Conservation (phyloP, 495 filamentous ascomycete species). For the Parathielavia appendiculata region DNA sequence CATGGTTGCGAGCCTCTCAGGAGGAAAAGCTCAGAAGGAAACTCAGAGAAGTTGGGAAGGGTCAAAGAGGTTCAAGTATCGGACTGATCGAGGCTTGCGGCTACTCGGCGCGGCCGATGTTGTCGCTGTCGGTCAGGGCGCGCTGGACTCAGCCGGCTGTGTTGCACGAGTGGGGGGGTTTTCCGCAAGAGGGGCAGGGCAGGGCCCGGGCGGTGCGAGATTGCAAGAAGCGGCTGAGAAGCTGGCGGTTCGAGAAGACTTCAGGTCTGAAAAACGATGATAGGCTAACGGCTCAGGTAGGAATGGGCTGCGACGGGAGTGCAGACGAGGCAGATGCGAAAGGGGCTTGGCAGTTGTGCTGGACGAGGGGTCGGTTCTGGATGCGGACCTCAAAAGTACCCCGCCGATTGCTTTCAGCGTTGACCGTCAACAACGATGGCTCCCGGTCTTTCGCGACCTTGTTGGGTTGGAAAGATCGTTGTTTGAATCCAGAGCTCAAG, state of each 20-base stretch:
- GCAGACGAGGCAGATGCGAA: slow-evolving; percentile 12
- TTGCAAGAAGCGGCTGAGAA: slow-evolving; percentile 26
- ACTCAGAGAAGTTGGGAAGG: not conserved
- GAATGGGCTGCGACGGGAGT: slow-evolving; percentile 25
- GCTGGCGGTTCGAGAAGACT: slow-evolving; percentile 12
- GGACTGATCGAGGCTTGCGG: not conserved
- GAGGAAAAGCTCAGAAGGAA: slow-evolving; percentile 13
- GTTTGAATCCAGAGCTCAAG: too few relatives aligned
- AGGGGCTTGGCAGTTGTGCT: slow-evolving; percentile 30
- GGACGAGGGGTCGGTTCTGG: slow-evolving; percentile 13
- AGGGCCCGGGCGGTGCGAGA: slow-evolving; percentile 15
- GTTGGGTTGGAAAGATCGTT: too few relatives aligned
- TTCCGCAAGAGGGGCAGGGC: slow-evolving; percentile 7
- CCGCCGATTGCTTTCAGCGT: slow-evolving; percentile 9
- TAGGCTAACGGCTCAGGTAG: slow-evolving; percentile 6
- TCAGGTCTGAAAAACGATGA: not conserved
- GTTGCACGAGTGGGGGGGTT: slow-evolving; percentile 9
- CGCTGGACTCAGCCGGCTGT: slow-evolving; percentile 11
- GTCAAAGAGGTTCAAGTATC: slow-evolving; percentile 10
- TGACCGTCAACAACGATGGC: not conserved
- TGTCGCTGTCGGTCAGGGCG: slow-evolving; percentile 1
- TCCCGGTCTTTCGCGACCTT: too few relatives aligned
- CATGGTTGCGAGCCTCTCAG: slow-evolving; percentile 30
- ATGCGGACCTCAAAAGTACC: not conserved
- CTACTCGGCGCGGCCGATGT: slow-evolving; percentile 1